Conservation (phyloP, 2,329 filamentous ascomycete species). For the Botrytis galanthina region DNA sequence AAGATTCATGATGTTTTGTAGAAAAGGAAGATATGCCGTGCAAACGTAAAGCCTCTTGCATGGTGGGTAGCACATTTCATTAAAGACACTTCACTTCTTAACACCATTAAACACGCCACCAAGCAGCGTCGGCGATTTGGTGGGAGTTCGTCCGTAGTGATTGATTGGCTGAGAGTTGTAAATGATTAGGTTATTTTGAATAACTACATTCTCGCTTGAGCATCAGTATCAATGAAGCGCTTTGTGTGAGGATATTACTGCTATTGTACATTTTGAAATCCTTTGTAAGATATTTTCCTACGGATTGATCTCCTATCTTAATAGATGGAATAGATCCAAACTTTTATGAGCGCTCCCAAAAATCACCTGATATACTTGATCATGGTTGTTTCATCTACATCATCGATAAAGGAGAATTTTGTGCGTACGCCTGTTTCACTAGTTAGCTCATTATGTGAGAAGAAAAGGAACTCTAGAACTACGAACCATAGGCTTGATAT, state of each 20-base stretch:
- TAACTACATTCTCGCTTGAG: conserved; percentile 4
- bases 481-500: conserved; percentile 86
- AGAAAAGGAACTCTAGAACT: not conserved
- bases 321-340: conserved; percentile 17
- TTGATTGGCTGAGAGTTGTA: not conserved
- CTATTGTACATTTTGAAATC: conserved; percentile 17
- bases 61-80: not conserved
- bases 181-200: not conserved
- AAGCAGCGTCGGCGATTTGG: not conserved
- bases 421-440: conserved; percentile 68
- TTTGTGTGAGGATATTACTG: not conserved
- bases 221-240: not conserved
- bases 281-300: not conserved
- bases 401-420: conserved; percentile 72
- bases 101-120: not conserved
- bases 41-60: not conserved
- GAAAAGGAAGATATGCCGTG: not conserved
- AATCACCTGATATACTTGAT: not conserved
- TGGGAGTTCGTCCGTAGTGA: not conserved
- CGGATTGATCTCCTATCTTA: not conserved
- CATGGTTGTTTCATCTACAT: conserved; percentile 23
- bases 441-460: conserved; percentile 21
- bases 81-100: not conserved
- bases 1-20: not conserved
- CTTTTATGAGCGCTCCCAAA: conserved; percentile 3